Base-by-base conservation (phyloP, 345 rosid species). In the Aurinia saxatilis region DNA sequence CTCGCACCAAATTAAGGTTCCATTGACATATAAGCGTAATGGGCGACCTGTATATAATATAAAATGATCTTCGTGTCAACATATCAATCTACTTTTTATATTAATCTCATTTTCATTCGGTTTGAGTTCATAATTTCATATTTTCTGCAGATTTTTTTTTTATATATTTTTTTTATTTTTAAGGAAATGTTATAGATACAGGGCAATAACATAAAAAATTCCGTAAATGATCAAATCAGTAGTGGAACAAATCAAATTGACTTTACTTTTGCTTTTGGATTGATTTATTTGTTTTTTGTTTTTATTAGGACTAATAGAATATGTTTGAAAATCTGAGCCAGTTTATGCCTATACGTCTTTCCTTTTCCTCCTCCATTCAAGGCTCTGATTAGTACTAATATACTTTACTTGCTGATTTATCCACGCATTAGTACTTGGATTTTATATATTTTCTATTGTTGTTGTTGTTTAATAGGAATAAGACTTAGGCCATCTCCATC, bases 301-400 rank as follows among this genome's bases (percentile, higher is more conserved):
- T 39, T 4, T 19, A 47, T 63, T 55, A 55, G 21, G 68, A 50
- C 33, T 56, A 30, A 46, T 45, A 61, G n/a, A 56, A 49, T 50
- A 64, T 50, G 27, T 71, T 71, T 63, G 65, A 57, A 63, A 57
- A 57, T 40, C 14, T 57, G 58, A 63, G 54, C 64, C 45, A 47
- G n/a, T 12, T 50, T 21, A 52, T 45, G 36, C 37, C 58, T 18
- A 36, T 18, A 49, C 38, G 51, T 63, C 45, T 48, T 55, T 56
- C 21, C 52, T 63, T 63, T 63, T 18, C 63, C 44, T 55, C 74
- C 74, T 63, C 53, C 65, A 70, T 56, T 49, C 57, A 63, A 47
- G 64, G 74, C 69, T 4, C 63, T 70, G 70, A 71, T 64, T 71
- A 71, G 30, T 57, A 52, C 30, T 48, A 48, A 16, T 4, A n/a